Base-by-base conservation (phyloP, 306 rosid genomes). In the Vigna unguiculata region DNA sequence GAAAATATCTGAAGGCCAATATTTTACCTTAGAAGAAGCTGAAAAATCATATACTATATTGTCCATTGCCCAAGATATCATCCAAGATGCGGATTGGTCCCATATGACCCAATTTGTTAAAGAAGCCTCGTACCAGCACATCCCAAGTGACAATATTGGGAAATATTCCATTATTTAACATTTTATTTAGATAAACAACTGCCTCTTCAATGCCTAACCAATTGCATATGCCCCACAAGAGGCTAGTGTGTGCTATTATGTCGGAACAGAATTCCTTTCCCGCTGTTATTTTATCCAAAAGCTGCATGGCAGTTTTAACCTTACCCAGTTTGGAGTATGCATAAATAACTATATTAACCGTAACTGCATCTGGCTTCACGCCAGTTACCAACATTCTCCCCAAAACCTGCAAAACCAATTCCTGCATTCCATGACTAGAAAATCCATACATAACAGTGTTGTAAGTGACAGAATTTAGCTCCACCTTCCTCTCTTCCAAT, bases 381-480 rank as follows among this genome's bases (percentile, higher is more conserved):
- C 99, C 97, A 53, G 77, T 76, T 14, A 82, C 83, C 30, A 89
- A 61, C 95, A 92, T 90, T 77, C 84, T 92, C 69, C 93, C 89
- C 53, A 92, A 53, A 45, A 92, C 71, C 84, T 81, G 90, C 83
- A 90, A 79, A 75, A 89, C 85, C 70, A 73, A 80, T 48, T 84
- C 82, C 36, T 83, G 87, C 87, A 85, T 88, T 61, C 90, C 92
- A 71, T 79, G 79, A 13, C 66, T 71, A 76, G 84, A 89, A 81
- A 92, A 87, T 14, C 97, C 97, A 84, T 73, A n/a, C 81, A 92
- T 87, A 64, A 90, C 64, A 45, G 90, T 95, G 82, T 92, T 95
- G 82, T 79, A 92, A 67, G 97, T 87, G 72, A 89, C 89, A 69
- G 77, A 83, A 85, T 85, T 86, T 13, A 84, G 78, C 72, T 76